Base-by-base conservation (phyloP, 2,329 filamentous ascomycete genomes). In the Capronia americana region DNA sequence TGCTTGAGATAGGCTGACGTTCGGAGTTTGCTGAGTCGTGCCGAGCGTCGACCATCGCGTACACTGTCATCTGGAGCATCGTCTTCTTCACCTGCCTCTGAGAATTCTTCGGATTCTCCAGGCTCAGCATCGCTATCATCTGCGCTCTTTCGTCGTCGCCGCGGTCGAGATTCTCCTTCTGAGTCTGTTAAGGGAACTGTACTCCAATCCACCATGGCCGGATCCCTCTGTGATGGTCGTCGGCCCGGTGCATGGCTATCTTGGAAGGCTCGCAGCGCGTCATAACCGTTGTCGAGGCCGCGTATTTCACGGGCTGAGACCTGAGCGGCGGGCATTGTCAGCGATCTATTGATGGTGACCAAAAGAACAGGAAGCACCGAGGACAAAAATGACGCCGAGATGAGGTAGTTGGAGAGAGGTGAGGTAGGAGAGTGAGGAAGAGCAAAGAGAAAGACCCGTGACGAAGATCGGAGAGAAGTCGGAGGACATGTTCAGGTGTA, bases 381-480 rank as follows among this genome's bases (percentile, higher is more conserved):
- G 28, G 24, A n/a, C 32, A 28, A 55, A 20, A 20, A 17, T 23
- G n/a, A 32, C 20, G n/a, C 44, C 30, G 34, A 61, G 50, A 54
- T n/a, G 26, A 56, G 44, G 32, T 20, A 14, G 17, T 38, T 11
- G 7, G 7, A 57, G 34, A 26, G 14, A 60, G 14, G 14, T 28
- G 11, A 17, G 50, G 50, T 50, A 24, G 32, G 23, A 34, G 26
- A 34, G 48, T 41, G 26, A n/a, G 32, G 48, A 23, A 53, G 70
- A 76, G 71, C 65, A 80, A 26, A 23, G 50, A 55, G 28, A 34
- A n/a, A 24, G n/a, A 34, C 2, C 53, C 2, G 53, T 24, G 17
- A 17, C 5, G 48, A 51, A 28, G 20, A 14, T 59, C 8, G 30
- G 38, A 51, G 32, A 44, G 32, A 10, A 28, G 38, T 44, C 5